These are phyloP conservation scores for Entomophthora muscae DNA, from an alignment of 371 early-diverging fungal genomes.

Conservation along the genomic window DNA sequence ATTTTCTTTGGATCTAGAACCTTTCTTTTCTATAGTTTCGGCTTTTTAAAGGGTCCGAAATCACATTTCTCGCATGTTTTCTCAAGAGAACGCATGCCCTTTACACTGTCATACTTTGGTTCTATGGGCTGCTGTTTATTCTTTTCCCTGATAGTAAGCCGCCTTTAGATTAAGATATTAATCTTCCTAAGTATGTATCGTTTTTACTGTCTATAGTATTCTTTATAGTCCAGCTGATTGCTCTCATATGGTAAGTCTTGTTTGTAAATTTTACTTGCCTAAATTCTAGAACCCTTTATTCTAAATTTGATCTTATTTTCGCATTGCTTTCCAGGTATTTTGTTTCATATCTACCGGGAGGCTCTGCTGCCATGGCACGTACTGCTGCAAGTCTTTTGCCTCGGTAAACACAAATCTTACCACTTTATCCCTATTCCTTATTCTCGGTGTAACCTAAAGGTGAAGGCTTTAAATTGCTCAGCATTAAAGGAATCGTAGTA, in stretches of 20 bases:
- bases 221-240: slow-evolving; percentile 23
- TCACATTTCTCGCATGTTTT: slow-evolving; percentile 26
- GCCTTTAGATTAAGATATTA: background rate
- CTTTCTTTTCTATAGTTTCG: slow-evolving; percentile 16
- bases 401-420: too few species aligned
- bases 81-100: slow-evolving; percentile 23
- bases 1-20: background rate
- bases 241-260: slow-evolving; percentile 22
- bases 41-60: slow-evolving; percentile 27
- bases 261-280: background rate
- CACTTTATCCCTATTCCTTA: too few species aligned
- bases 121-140: slow-evolving; percentile 27
- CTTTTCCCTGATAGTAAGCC: slow-evolving; percentile 17
- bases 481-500: too few species aligned
- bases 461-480: too few species aligned
- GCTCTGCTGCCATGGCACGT: slow-evolving; percentile 11
- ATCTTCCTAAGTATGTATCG: background rate
- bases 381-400: background rate
- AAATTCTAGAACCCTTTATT: too few species aligned
- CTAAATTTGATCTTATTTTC: background rate
- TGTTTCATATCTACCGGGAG: slow-evolving; percentile 33
- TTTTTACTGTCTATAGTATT: slow-evolving; percentile 21
- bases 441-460: too few species aligned
- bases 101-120: slow-evolving; percentile 23
- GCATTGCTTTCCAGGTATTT: slow-evolving; percentile 20